These are phyloP conservation scores for Aspergillus hiratsukae DNA, from an alignment of 2,329 filamentous ascomycete genomes.

Conservation along the genomic window DNA sequence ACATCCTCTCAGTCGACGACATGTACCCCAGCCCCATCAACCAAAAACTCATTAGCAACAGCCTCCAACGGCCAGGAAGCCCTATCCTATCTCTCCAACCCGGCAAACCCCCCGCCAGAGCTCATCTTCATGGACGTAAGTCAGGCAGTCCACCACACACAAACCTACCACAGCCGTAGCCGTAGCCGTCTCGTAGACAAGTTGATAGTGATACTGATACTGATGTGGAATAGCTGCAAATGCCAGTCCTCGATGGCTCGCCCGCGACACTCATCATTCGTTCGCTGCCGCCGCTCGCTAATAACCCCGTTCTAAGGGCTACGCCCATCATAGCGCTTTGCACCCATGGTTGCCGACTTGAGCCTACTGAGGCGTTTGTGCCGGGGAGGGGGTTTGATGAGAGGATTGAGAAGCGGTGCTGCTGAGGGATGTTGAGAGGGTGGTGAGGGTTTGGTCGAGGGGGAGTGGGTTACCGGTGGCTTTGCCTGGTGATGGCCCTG, in stretches of 20 bases:
- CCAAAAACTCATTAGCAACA: background rate
- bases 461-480: background rate
- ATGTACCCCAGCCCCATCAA: constrained; percentile 2
- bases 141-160: background rate
- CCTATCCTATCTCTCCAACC: constrained; percentile 4
- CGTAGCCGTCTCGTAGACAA: too few species aligned
- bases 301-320: background rate
- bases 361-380: background rate
- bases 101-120: constrained; percentile 2
- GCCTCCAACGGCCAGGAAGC: constrained; percentile 6
- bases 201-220: too few species aligned
- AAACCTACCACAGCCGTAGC: background rate
- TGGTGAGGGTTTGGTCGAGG: constrained; percentile 2
- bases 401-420: background rate
- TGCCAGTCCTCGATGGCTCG: constrained; percentile 4
- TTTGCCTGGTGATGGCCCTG: too few species aligned
- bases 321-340: constrained; percentile 4
- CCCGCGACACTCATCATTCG: constrained; percentile 4
- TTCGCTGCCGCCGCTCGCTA: constrained; percentile 3
- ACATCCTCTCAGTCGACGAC: constrained; percentile 5
- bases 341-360: too few species aligned
- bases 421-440: background rate
- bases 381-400: background rate
- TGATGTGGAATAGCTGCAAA: background rate
- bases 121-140: constrained; percentile 10